Evolutionary conservation across 83 land plant genomes (phyloP).

Genomic region (Diphasiastrum complanatum): DNA sequence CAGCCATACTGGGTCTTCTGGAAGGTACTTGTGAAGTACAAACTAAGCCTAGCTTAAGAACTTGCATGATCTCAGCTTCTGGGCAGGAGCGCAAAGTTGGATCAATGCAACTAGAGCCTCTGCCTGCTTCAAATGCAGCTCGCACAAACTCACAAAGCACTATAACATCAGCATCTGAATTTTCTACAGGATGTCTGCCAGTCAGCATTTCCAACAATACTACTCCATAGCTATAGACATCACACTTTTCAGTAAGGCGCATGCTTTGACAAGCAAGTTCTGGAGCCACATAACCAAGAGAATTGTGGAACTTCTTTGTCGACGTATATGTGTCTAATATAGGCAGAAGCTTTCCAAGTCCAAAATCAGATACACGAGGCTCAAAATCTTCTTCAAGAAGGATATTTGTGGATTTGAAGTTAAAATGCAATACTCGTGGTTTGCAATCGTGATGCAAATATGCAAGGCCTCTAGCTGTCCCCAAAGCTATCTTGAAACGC

Average conservation of each 20-base stretch:
- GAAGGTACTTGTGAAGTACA: constrained; percentile 77
- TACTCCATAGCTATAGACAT: constrained; percentile 92
- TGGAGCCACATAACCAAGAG: constrained; percentile 90
- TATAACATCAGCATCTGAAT: constrained; percentile 40
- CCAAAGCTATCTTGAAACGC: constrained; percentile 69
- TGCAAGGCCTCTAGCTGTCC: constrained; percentile 76
- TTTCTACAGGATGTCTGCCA: constrained; percentile 83
- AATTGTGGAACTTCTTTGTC: constrained; percentile 46
- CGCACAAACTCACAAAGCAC: constrained; percentile 73
- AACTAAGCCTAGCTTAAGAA: constrained; percentile 73
- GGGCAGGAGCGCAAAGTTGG: constrained; percentile 44
- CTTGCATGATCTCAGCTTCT: constrained; percentile 83
- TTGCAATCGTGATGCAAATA: constrained; percentile 93
- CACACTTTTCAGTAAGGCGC: constrained; percentile 70
- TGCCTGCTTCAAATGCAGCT: constrained; percentile 53
- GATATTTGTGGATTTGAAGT: constrained; percentile 75
- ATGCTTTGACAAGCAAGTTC: constrained; percentile 69
- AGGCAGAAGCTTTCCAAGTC: constrained; percentile 73
- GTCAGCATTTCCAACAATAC: constrained; percentile 86
- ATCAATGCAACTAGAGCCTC: constrained; percentile 69
- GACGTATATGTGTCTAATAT: constrained; percentile 54
- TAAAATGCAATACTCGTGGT: constrained; percentile 70
- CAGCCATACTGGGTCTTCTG: constrained; percentile 93
- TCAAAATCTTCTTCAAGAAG: constrained; percentile 69
- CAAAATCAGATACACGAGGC: constrained; percentile 79